phyloP scores from a whole-genome alignment of 768 basidiomycete species.

The Lepiota venenata region DNA sequence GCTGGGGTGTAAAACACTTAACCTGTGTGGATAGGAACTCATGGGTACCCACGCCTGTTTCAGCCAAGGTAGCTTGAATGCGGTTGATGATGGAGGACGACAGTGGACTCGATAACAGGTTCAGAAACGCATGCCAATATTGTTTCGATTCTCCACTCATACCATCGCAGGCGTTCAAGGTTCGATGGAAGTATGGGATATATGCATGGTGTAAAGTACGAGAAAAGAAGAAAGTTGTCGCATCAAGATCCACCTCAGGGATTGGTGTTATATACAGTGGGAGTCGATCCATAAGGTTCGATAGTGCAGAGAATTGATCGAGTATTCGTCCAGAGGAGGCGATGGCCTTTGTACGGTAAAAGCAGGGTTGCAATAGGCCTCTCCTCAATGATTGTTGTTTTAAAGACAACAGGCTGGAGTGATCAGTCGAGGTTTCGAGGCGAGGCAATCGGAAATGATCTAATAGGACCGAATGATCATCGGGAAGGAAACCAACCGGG shows the following conservation, averaged over 20 bases:
- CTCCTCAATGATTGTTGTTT: conserved; percentile 15
- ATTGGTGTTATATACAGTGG: conserved; percentile 27
- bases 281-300: conserved; percentile 37
- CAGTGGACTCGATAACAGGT: conserved; percentile 18
- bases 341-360: conserved; percentile 4
- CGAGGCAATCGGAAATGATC: conserved; percentile 50
- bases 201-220: conserved; percentile 30
- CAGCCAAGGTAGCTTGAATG: background rate
- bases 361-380: conserved; percentile 20
- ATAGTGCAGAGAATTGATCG: conserved; percentile 47
- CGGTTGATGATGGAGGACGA: conserved; percentile 6
- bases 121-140: conserved; percentile 14
- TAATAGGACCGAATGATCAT: conserved; percentile 44
- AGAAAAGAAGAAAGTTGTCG: conserved; percentile 32
- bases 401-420: background rate
- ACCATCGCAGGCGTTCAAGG: conserved; percentile 15
- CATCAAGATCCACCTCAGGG: conserved; percentile 13
- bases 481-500: conserved; percentile 28
- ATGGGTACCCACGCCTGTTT: background rate
- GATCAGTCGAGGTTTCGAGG: conserved; percentile 4
- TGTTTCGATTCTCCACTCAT: conserved; percentile 7
- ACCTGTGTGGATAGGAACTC: conserved; percentile 7
- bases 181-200: conserved; percentile 26
- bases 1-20: background rate
- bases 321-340: conserved; percentile 38